Conservation (phyloP, 352 stramenopile species). For the Globisporangium iwayamae region DNA sequence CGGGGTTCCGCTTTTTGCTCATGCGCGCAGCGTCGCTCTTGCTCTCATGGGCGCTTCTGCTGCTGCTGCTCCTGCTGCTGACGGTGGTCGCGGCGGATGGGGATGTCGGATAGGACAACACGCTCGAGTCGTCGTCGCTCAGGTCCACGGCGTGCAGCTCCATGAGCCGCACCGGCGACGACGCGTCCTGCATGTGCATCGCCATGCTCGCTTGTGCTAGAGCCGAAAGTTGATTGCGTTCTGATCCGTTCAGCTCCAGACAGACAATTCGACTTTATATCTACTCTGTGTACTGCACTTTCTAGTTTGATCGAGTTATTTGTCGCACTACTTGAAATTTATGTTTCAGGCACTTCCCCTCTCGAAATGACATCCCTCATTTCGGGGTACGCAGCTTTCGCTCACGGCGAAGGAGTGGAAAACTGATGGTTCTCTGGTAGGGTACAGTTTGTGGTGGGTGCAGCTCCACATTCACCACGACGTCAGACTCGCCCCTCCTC, state of each 20-base stretch:
- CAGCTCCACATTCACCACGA: too few species aligned
- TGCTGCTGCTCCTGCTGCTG: conserved; percentile 11
- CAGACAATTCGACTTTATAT: too few species aligned
- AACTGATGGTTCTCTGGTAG: too few species aligned
- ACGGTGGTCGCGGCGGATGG: conserved; percentile 26
- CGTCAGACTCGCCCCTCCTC: too few species aligned
- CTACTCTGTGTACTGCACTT: too few species aligned
- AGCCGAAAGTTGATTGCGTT: background rate
- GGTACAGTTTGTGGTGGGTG: too few species aligned
- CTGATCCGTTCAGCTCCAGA: conserved; percentile 2
- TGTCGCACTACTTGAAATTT: too few species aligned
- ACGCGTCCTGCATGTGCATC: conserved; percentile 11
- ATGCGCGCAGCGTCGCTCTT: background rate
- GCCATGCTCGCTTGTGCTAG: background rate
- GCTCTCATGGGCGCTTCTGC: conserved; percentile 1
- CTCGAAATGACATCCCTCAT: too few species aligned
- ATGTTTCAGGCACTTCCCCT: too few species aligned
- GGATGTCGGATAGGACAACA: conserved; percentile 12
- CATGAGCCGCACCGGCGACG: conserved; percentile 22
- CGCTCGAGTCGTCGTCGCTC: conserved; percentile 20
- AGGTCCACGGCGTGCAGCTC: conserved; percentile 29
- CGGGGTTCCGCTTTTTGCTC: background rate
- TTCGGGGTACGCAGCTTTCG: too few species aligned
- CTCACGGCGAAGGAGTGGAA: too few species aligned
- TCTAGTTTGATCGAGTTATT: too few species aligned